phyloP scores from a whole-genome alignment of 2,329 filamentous ascomycete species.

The Alternaria rosae region DNA sequence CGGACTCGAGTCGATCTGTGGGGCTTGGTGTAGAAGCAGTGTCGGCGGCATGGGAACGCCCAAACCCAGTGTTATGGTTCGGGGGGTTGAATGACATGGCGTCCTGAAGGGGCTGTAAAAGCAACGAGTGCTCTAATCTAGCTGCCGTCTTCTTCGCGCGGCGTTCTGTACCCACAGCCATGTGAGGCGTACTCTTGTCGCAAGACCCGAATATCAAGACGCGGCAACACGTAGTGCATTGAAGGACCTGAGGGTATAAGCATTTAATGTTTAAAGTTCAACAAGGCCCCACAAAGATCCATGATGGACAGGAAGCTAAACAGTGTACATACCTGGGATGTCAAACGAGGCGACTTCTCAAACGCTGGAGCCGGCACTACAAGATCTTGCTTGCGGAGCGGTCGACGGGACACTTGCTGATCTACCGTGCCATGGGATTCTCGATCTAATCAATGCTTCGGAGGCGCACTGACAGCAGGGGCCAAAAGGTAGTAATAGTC shows the following conservation, averaged over 20 bases:
- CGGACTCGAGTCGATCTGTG: conserved; percentile 29
- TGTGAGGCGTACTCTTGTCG: conserved; percentile 43
- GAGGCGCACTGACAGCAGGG: conserved; percentile 37
- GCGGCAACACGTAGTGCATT: conserved; percentile 38
- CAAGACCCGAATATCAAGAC: conserved; percentile 35
- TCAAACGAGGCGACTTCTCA: conserved; percentile 40
- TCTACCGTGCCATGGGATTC: conserved; percentile 44
- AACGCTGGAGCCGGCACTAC: conserved; percentile 49
- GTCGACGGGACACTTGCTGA: conserved; percentile 43
- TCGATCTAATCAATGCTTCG: conserved; percentile 39
- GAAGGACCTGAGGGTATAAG: conserved; percentile 39
- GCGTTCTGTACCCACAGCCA: conserved; percentile 49
- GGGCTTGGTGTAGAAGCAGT: conserved; percentile 31
- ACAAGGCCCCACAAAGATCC: conserved; percentile 25
- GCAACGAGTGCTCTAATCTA: conserved; percentile 43
- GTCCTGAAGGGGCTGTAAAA: conserved; percentile 40
- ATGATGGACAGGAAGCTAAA: conserved; percentile 27
- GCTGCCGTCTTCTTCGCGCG: conserved; percentile 45
- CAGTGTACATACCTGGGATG: conserved; percentile 39
- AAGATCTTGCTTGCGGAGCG: conserved; percentile 39
- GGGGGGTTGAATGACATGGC: conserved; percentile 48
- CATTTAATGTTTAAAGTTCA: conserved; percentile 37
- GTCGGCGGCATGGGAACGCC: conserved; percentile 31
- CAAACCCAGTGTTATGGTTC: conserved; percentile 37
- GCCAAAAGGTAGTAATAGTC: conserved; percentile 32